Evolutionary conservation across 2,329 filamentous ascomycete species (phyloP), one percentile per base, ranked within the genome.

Genomic region (Cladosporium sp.): DNA sequence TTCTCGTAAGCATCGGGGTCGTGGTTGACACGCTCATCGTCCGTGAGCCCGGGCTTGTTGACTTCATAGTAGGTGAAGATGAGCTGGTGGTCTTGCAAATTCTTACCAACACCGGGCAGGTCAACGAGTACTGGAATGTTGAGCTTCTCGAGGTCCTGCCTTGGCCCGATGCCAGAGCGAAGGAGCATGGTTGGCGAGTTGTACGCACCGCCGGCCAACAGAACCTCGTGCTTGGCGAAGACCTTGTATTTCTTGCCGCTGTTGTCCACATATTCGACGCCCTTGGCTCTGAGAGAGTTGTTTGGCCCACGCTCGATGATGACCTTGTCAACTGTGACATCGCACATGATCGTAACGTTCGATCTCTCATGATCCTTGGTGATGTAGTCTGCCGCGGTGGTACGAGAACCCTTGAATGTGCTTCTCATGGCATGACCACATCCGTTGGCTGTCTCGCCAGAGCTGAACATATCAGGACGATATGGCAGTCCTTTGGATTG

Each of bases 141-240:
- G 63, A 81, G 77, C 56, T 75, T 74, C 17, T 74, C 60, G 3
- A 88, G 76, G 61, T 84, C 78, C 0, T 73, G 66, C 9, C 70
- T 65, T 0, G 83, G 82, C 0, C 84, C 84, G 25, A 87, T 77
- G 12, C 85, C 85, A 45, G 77, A 81, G 1, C 87, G 77, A 72
- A 85, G 81, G 8, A 88, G 79, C 4, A 88, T 71, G 68, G 87
- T 84, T 4, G 84, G 83, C 1, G 80, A 79, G 70, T 86, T 83
- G 68, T 82, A 86, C 1, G 81, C 77, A 20, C 84, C 84, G 4
- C 67, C 76, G 8, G 73, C 68, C 28, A 77, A 58, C 56, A 78
- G 73, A 19, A 77, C 71, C 60, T 78, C 76, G 15, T 67, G 66
- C 2, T 66, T 70, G 3, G 76, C 75, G 3, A 61, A 66, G 15